Conservation (phyloP, 495 filamentous ascomycete species). For the Tuber indicum region DNA sequence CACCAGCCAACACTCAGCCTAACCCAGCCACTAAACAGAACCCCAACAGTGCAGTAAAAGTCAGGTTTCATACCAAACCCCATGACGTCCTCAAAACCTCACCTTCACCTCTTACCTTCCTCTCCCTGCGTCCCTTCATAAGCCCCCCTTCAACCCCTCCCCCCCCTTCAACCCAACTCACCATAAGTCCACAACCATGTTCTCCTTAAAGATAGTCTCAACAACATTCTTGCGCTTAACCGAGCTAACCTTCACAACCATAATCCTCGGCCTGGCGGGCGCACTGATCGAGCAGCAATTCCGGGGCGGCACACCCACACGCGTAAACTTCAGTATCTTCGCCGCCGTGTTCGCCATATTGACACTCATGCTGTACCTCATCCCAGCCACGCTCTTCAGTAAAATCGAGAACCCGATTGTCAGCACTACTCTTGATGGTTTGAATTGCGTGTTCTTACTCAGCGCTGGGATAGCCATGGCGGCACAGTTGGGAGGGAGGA, state of each 20-base stretch:
- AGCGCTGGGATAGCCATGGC: conserved; percentile 39
- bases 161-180: not conserved
- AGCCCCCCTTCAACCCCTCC: not conserved
- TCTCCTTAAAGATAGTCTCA: not conserved
- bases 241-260: conserved; percentile 26
- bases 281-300: conserved; percentile 36
- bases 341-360: conserved; percentile 23
- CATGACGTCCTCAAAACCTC: conserved; percentile 3
- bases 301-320: conserved; percentile 36
- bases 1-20: not conserved
- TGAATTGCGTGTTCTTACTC: conserved; percentile 36
- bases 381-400: conserved; percentile 26
- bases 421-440: conserved; percentile 21
- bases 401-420: conserved; percentile 20
- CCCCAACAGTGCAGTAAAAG: not conserved
- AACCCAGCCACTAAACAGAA: not conserved
- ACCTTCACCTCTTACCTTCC: not conserved
- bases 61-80: not conserved
- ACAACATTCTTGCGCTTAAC: conserved; percentile 3
- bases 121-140: not conserved
- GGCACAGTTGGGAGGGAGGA: conserved; percentile 23
- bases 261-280: conserved; percentile 34
- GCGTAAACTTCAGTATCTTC: conserved; percentile 40
- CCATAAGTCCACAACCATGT: not conserved
- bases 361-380: conserved; percentile 30